Conservation (phyloP, 805 yeast species). For the Lachancea waltii region DNA sequence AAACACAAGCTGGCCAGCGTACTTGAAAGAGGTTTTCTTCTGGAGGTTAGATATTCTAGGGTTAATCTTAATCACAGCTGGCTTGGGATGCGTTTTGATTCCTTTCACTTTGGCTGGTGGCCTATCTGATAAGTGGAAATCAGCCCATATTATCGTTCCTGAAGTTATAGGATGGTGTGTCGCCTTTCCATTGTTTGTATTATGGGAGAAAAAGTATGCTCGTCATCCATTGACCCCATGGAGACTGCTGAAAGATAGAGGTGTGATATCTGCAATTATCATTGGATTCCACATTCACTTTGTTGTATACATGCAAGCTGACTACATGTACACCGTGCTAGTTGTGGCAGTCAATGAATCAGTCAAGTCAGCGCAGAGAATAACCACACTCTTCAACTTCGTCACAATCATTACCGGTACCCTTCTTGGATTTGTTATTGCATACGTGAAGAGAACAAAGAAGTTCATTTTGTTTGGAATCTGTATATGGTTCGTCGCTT, state of each 20-base stretch:
- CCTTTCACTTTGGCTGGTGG: slow-evolving; percentile 72
- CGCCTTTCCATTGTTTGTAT: slow-evolving; percentile 46
- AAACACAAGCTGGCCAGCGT: slow-evolving; percentile 16
- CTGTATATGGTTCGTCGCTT: slow-evolving; percentile 49
- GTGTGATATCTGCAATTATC: slow-evolving; percentile 54
- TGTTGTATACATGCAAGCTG: slow-evolving; percentile 60
- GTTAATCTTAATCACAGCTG: slow-evolving; percentile 43
- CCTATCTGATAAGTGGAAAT: slow-evolving; percentile 42
- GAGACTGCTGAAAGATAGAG: slow-evolving; percentile 50
- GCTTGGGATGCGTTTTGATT: slow-evolving; percentile 53
- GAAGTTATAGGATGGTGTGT: slow-evolving; percentile 48
- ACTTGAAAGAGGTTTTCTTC: slow-evolving; percentile 36
- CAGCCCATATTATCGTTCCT: slow-evolving; percentile 56
- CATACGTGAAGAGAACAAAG: slow-evolving; percentile 46
- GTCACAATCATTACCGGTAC: slow-evolving; percentile 59
- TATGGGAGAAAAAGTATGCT: slow-evolving; percentile 53
- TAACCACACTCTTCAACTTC: slow-evolving; percentile 54
- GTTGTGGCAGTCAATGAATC: slow-evolving; percentile 52
- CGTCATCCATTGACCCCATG: slow-evolving; percentile 51
- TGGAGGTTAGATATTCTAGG: slow-evolving; percentile 65
- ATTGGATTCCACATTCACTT: slow-evolving; percentile 51
- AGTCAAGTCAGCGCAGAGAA: slow-evolving; percentile 56
- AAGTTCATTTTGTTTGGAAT: slow-evolving; percentile 55
- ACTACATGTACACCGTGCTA: slow-evolving; percentile 56
- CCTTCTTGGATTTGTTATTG: slow-evolving; percentile 48